phyloP scores from a whole-genome alignment of 2,329 filamentous ascomycete species.

The Scedosporium dehoogii region DNA sequence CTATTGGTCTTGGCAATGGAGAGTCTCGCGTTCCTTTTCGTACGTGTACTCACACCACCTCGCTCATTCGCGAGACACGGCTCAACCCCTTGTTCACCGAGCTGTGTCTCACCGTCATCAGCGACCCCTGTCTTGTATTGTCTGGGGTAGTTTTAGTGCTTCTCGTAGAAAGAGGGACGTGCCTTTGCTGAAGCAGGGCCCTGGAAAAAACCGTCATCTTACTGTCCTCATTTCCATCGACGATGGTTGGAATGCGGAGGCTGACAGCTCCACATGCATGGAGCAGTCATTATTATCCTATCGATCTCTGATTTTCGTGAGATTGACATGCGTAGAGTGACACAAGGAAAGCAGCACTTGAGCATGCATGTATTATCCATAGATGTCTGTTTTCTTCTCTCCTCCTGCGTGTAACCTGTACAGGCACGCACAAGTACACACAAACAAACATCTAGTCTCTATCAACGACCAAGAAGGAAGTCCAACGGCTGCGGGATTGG shows the following conservation, averaged over 20 bases:
- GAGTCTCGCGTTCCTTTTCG: neutral
- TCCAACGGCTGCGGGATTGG: too few species aligned
- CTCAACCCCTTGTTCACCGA: neutral
- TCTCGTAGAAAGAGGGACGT: neutral
- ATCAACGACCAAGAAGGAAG: too few species aligned
- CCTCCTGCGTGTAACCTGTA: neutral
- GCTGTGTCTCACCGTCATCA: neutral
- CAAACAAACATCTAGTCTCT: too few species aligned
- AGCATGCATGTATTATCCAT: neutral
- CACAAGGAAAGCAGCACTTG: neutral
- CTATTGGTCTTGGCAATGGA: neutral
- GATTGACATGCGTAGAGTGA: neutral
- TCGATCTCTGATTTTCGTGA: neutral
- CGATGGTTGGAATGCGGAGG: neutral
- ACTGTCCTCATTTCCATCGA: too few species aligned
- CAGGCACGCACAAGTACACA: neutral
- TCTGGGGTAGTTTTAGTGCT: neutral
- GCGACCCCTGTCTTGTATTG: neutral
- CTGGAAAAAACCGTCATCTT: neutral
- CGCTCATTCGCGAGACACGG: neutral
- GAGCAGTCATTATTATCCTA: neutral
- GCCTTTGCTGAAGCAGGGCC: neutral
- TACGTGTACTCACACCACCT: neutral
- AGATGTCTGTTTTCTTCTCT: neutral
- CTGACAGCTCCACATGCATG: neutral